Evolutionary conservation across 2,329 filamentous ascomycete genomes (phyloP).

Genomic region (Exophiala phaeomuriformis): DNA sequence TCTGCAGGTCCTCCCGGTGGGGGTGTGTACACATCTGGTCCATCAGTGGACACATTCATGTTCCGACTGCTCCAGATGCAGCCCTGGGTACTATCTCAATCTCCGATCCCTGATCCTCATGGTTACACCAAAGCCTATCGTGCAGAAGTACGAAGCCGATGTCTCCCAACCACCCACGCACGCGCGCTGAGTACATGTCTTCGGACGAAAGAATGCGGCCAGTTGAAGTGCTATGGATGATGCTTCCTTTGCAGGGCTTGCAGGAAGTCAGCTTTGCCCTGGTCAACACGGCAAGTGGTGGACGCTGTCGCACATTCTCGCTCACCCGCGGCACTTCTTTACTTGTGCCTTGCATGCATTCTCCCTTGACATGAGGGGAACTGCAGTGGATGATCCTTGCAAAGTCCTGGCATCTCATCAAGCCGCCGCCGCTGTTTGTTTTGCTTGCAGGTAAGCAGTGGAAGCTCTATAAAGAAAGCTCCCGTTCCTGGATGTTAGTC

Average conservation of each 20-base stretch:
- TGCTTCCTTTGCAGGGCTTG: neutral
- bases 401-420: neutral
- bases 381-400: neutral
- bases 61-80: neutral
- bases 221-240: neutral
- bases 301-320: no score
- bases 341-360: constrained; percentile 1
- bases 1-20: neutral
- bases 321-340: neutral
- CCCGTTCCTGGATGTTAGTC: no score
- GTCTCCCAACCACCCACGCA: neutral
- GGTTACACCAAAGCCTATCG: neutral
- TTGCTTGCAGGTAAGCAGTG: neutral
- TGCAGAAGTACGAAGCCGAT: neutral
- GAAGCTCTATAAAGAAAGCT: neutral
- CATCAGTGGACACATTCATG: neutral
- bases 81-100: neutral
- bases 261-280: neutral
- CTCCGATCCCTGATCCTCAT: neutral
- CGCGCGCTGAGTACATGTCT: neutral
- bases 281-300: neutral
- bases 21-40: neutral
- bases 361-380: neutral
- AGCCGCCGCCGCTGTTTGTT: neutral
- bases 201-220: neutral